Evolutionary conservation across 495 filamentous ascomycete species (phyloP).

Genomic region (Pyronema domesticum): DNA sequence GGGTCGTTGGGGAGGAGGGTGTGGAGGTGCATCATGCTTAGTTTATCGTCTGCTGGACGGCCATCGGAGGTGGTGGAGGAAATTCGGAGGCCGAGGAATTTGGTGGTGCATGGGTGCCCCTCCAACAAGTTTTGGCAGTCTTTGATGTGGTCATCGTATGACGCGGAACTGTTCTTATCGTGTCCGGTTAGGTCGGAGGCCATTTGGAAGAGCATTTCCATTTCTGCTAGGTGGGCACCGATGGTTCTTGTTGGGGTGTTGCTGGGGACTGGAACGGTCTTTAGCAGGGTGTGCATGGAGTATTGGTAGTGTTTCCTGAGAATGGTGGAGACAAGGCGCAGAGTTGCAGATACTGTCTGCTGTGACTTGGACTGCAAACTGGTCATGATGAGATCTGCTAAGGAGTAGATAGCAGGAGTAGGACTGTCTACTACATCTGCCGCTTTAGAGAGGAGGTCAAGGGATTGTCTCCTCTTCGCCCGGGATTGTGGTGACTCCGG

Average conservation of each 20-base stretch:
- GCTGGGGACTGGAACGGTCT: conserved; percentile 38
- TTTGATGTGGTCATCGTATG: conserved; percentile 66
- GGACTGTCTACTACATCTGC: conserved; percentile 49
- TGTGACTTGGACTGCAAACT: conserved; percentile 70
- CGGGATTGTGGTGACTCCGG: conserved; percentile 28
- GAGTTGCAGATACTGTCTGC: conserved; percentile 73
- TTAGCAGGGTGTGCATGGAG: conserved; percentile 56
- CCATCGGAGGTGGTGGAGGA: conserved; percentile 24
- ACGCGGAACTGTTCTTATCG: conserved; percentile 48
- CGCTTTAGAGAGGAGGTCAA: conserved; percentile 66
- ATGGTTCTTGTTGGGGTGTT: conserved; percentile 43
- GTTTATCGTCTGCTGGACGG: conserved; percentile 5
- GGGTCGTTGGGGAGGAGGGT: conserved; percentile 55
- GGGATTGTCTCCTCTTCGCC: conserved; percentile 65
- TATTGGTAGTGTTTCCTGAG: conserved; percentile 75
- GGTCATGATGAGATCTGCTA: conserved; percentile 74
- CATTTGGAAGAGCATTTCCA: conserved; percentile 53
- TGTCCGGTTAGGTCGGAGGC: conserved; percentile 55
- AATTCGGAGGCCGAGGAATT: conserved; percentile 38
- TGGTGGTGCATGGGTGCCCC: conserved; percentile 53
- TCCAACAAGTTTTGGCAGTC: conserved; percentile 67
- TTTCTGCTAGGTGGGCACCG: conserved; percentile 63
- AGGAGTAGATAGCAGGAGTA: conserved; percentile 76
- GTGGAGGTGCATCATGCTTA: conserved; percentile 37
- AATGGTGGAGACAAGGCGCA: conserved; percentile 69